Evolutionary conservation across 495 filamentous ascomycete genomes (phyloP).

Genomic region (Aspergillus affinis): DNA sequence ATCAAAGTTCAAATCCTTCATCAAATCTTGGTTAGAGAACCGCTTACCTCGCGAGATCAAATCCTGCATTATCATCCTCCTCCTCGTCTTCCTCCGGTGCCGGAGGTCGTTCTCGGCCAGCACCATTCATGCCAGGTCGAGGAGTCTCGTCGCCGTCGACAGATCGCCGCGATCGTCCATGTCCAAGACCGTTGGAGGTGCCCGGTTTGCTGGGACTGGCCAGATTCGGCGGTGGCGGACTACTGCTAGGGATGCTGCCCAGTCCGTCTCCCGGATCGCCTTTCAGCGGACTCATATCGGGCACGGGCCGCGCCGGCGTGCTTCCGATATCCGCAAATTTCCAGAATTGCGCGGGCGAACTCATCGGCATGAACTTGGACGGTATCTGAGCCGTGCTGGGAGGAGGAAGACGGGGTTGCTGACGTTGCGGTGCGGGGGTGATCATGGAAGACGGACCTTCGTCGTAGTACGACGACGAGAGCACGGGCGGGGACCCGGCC

Average conservation of each 20-base stretch:
- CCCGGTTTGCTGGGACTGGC: conserved; percentile 49
- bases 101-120: conserved; percentile 10
- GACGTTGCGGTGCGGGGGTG: conserved; percentile 81
- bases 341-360: conserved; percentile 97
- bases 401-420: conserved; percentile 79
- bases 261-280: conserved; percentile 45
- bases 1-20: conserved; percentile 52
- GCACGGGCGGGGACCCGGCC: conserved; percentile 64
- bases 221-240: conserved; percentile 54
- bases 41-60: conserved; percentile 66
- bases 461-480: conserved; percentile 66
- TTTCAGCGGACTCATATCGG: conserved; percentile 62
- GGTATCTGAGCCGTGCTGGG: conserved; percentile 88
- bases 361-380: conserved; percentile 92
- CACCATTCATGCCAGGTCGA: conserved; percentile 11
- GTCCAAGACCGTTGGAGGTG: conserved; percentile 35
- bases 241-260: conserved; percentile 64
- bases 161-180: conserved; percentile 31
- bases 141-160: conserved; percentile 32
- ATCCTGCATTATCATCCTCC: conserved; percentile 58
- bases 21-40: conserved; percentile 27
- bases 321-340: conserved; percentile 71
- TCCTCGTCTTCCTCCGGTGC: conserved; percentile 34
- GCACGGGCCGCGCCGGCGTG: conserved; percentile 68
- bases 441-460: conserved; percentile 61